Evolutionary conservation across 108 stramenopile genomes (phyloP).

Genomic region (Phaeodactylum tricornutum): DNA sequence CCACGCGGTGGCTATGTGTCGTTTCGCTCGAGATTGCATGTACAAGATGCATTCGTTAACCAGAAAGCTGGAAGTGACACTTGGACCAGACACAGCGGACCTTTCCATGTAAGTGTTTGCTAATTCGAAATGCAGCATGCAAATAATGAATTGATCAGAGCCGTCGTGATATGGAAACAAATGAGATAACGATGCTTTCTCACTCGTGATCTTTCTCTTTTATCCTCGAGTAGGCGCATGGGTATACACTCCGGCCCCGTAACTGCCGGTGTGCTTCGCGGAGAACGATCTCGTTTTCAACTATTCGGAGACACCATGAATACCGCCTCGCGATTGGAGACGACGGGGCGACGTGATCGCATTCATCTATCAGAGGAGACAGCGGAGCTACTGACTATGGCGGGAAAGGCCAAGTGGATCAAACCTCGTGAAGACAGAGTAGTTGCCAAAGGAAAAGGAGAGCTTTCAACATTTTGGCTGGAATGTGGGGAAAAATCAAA

Average conservation of each 20-base stretch:
- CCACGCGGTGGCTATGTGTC: slow-evolving; percentile 31
- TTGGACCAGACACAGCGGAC: slow-evolving; percentile 35
- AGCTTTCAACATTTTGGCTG: slow-evolving; percentile 43
- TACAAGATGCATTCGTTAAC: slow-evolving; percentile 30
- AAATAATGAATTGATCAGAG: no score
- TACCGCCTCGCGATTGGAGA: slow-evolving; percentile 49
- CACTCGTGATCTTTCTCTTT: no score
- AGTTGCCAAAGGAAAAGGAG: slow-evolving; percentile 44
- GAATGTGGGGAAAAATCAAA: background rate
- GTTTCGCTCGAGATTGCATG: slow-evolving; percentile 31
- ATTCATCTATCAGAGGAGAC: slow-evolving; percentile 39
- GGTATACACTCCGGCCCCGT: slow-evolving; percentile 45
- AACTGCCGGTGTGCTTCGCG: slow-evolving; percentile 47
- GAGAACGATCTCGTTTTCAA: slow-evolving; percentile 41
- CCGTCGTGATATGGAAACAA: no score
- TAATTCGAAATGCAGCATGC: no score
- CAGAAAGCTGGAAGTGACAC: slow-evolving; percentile 17
- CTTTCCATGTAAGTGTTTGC: no score
- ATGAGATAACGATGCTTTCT: no score
- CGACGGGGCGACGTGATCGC: slow-evolving; percentile 23
- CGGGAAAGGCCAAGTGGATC: slow-evolving; percentile 25
- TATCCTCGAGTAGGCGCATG: no score
- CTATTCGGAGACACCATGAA: slow-evolving; percentile 56
- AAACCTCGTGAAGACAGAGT: slow-evolving; percentile 27
- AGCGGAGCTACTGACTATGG: slow-evolving; percentile 20